phyloP scores from a whole-genome alignment of 805 yeast genomes.

The Candida xiaguanensis region DNA sequence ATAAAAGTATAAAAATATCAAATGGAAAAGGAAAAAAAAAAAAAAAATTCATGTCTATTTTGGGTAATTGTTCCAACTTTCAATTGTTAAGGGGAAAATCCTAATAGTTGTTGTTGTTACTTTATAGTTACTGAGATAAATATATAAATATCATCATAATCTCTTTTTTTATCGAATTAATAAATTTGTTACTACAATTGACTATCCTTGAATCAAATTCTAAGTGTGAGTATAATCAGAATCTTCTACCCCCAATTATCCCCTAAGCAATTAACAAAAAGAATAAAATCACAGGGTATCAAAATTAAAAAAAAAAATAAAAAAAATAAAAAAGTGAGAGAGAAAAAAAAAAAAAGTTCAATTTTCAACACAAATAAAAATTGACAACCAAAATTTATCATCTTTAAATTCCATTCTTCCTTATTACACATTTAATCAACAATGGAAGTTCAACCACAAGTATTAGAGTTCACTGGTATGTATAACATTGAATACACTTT shows the following conservation, averaged over 20 bases:
- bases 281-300: background rate
- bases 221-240: too few species aligned
- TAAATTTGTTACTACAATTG: too few species aligned
- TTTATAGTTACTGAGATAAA: background rate
- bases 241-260: background rate
- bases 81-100: background rate
- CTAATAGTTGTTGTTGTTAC: too few species aligned
- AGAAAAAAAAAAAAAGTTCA: background rate
- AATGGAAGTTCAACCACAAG: constrained; percentile 71
- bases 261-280: background rate
- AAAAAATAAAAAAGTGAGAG: background rate
- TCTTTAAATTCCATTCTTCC: background rate
- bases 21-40: background rate
- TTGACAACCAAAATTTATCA: background rate
- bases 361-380: constrained; percentile 4
- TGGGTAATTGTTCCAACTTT: background rate
- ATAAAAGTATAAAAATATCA: background rate
- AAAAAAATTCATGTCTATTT: background rate
- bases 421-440: background rate
- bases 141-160: too few species aligned
- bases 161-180: too few species aligned
- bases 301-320: too few species aligned
- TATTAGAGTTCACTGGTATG: constrained; percentile 77
- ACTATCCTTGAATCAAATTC: too few species aligned
- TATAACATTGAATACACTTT: constrained; percentile 14